Percentiles rank a stretch among this genome's conserved stretches.
These are phyloP conservation scores for Lodderomyces parapsilosis DNA, from an alignment of 1,139 yeast genomes.

Conservation along the genomic window DNA sequence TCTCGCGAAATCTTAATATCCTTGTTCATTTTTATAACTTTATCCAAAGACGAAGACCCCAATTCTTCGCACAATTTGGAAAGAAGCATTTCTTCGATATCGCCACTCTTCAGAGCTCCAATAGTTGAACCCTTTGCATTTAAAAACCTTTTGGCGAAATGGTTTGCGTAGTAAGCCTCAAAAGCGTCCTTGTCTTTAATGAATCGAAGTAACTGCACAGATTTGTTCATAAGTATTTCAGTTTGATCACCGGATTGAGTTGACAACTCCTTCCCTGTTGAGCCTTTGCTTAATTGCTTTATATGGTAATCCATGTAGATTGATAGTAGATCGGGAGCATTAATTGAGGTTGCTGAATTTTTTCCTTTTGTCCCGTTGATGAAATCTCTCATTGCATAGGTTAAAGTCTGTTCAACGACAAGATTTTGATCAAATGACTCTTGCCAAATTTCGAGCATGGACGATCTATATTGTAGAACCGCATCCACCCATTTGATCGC, in stretches of 20 bases:
- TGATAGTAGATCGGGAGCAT: constrained; percentile 73
- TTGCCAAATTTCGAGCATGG: constrained; percentile 47
- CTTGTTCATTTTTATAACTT: constrained; percentile 84
- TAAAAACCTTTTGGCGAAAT: constrained; percentile 82
- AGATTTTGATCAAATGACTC: constrained; percentile 51
- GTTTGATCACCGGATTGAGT: constrained; percentile 50
- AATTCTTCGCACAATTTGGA: constrained; percentile 72
- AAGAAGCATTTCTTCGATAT: constrained; percentile 70
- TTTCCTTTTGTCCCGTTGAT: constrained; percentile 40
- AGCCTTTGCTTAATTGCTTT: constrained; percentile 54
- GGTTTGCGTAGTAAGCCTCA: constrained; percentile 83
- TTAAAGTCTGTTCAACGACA: constrained; percentile 54
- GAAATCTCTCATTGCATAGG: constrained; percentile 61
- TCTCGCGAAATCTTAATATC: constrained; percentile 74
- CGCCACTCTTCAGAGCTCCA: constrained; percentile 37
- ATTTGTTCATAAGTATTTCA: constrained; percentile 54
- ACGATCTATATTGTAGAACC: constrained; percentile 53
- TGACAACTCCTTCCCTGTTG: constrained; percentile 18
- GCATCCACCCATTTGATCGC: constrained; percentile 73
- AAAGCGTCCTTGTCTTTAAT: constrained; percentile 85
- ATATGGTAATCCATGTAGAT: constrained; percentile 71
- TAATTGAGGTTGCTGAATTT: constrained; percentile 22
- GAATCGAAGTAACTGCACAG: constrained; percentile 63
- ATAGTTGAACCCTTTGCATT: constrained; percentile 37
- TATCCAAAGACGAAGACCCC: constrained; percentile 78